Conservation (phyloP, 2,329 filamentous ascomycete genomes). For the Cercospora zeae-maydis region DNA sequence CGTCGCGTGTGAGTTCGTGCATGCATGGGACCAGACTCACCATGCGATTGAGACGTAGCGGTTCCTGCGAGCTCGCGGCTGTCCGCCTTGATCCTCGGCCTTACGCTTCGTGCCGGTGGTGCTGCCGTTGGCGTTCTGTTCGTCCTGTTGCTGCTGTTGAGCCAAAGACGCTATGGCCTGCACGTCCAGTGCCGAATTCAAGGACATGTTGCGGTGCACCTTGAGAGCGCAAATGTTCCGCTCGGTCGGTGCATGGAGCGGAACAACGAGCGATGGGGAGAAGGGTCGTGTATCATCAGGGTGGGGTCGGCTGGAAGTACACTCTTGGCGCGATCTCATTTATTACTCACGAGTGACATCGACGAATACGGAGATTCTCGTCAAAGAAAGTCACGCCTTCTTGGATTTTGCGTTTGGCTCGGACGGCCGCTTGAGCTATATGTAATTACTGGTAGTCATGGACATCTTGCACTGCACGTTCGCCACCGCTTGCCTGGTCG, state of each 20-base stretch:
- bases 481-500: not conserved
- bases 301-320: not conserved
- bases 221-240: not conserved
- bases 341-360: not conserved
- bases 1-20: not conserved
- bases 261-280: not conserved
- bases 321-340: not conserved
- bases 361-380: not conserved
- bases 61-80: conserved; percentile 58
- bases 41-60: conserved; percentile 66
- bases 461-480: not conserved
- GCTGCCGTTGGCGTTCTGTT: conserved; percentile 20
- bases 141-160: conserved; percentile 21
- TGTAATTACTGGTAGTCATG: not conserved
- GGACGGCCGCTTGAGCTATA: not conserved
- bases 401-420: not conserved
- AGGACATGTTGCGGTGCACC: conserved; percentile 5
- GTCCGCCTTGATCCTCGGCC: conserved; percentile 42
- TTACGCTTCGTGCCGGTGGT: conserved; percentile 41
- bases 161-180: conserved; percentile 22
- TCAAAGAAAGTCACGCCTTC: not conserved
- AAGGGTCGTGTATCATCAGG: not conserved
- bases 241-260: not conserved
- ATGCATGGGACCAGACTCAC: conserved; percentile 40
- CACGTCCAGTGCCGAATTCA: conserved; percentile 17